Conservation (phyloP, 306 rosid species). For the Oemleria cerasiformis region DNA sequence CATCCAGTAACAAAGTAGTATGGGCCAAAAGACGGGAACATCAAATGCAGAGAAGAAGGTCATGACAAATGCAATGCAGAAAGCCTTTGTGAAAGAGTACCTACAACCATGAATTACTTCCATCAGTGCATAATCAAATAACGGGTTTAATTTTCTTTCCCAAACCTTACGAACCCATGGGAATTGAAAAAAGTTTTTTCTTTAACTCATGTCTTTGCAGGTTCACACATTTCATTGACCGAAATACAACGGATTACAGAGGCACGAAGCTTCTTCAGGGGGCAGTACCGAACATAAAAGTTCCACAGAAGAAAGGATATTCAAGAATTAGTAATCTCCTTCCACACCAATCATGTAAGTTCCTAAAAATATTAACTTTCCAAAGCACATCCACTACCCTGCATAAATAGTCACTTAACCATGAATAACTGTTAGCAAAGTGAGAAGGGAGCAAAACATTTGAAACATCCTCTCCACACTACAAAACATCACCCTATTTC, state of each 20-base stretch:
- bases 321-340: no score
- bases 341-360: no score
- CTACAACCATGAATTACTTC: slow-evolving; percentile 32
- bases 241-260: no score
- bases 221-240: no score
- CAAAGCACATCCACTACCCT: neutral
- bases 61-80: slow-evolving; percentile 54
- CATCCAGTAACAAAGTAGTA: slow-evolving; percentile 59
- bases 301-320: no score
- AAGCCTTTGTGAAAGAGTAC: slow-evolving; percentile 67
- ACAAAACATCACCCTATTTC: neutral
- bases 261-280: no score
- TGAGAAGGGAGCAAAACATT: neutral
- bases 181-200: neutral
- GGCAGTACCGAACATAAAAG: no score
- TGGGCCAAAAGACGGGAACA: slow-evolving; percentile 75
- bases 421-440: neutral
- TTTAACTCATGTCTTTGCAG: no score
- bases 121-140: neutral
- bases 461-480: neutral
- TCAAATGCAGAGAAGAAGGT: slow-evolving; percentile 62
- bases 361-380: no score
- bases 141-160: neutral
- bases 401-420: neutral
- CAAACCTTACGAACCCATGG: neutral